These are phyloP conservation scores for Rosa chinensis DNA, from an alignment of 306 rosid species.

Conservation along the genomic window DNA sequence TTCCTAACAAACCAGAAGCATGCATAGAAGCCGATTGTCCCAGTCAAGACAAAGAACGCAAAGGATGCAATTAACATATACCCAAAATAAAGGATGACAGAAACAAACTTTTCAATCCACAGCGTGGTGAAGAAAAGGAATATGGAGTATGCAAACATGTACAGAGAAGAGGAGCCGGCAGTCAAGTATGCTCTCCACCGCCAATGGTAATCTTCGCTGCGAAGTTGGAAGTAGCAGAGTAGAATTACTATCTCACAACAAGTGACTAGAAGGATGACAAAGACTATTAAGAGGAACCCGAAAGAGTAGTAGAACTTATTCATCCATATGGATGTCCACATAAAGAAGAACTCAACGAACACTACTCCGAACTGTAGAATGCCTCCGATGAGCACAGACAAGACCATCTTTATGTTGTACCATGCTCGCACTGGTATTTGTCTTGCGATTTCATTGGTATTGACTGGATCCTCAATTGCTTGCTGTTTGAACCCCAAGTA, in stretches of 20 bases:
- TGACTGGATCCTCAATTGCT: slow-evolving; percentile 88
- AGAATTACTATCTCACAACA: slow-evolving; percentile 91
- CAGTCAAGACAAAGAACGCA: slow-evolving; percentile 86
- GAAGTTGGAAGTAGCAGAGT: slow-evolving; percentile 94
- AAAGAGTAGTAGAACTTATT: slow-evolving; percentile 93
- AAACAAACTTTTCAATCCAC: slow-evolving; percentile 75
- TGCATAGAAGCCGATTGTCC: slow-evolving; percentile 95
- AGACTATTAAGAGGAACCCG: slow-evolving; percentile 85
- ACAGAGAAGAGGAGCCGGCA: slow-evolving; percentile 90
- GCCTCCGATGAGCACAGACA: slow-evolving; percentile 91
- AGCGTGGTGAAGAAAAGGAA: slow-evolving; percentile 86
- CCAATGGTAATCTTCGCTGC: slow-evolving; percentile 98
- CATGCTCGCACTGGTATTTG: slow-evolving; percentile 93
- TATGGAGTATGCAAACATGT: slow-evolving; percentile 84
- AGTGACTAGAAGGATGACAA: slow-evolving; percentile 75
- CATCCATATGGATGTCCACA: slow-evolving; percentile 93
- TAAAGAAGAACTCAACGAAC: slow-evolving; percentile 85
- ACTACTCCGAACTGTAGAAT: slow-evolving; percentile 93
- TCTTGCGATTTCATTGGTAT: slow-evolving; percentile 92
- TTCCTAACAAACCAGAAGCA: slow-evolving; percentile 96
- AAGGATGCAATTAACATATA: slow-evolving; percentile 80
- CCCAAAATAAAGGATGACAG: slow-evolving; percentile 85
- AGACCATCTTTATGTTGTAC: slow-evolving; percentile 73
- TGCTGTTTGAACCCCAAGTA: slow-evolving; percentile 89
- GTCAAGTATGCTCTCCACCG: slow-evolving; percentile 99